phyloP scores from a whole-genome alignment of 2,329 filamentous ascomycete species.

The Colletotrichum nymphaeae region DNA sequence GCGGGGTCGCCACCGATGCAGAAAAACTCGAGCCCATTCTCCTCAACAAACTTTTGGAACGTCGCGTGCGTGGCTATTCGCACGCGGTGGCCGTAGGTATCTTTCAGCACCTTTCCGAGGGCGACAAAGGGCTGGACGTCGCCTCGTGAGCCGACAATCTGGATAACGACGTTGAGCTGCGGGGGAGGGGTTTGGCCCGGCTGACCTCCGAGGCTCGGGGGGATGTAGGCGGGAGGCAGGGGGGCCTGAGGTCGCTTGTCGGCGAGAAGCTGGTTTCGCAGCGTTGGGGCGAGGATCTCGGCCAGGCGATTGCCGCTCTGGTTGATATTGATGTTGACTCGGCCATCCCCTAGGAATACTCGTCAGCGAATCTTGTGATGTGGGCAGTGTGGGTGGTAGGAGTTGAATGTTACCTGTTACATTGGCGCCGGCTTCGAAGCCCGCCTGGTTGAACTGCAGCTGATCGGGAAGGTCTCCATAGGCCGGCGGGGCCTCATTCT shows the following conservation, averaged over 20 bases:
- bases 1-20: constrained; percentile 81
- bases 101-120: constrained; percentile 72
- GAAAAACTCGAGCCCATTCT: constrained; percentile 81
- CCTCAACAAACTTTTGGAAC: constrained; percentile 76
- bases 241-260: constrained; percentile 52
- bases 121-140: constrained; percentile 83
- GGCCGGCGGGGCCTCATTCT: constrained; percentile 61
- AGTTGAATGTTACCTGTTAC: constrained; percentile 58
- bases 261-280: constrained; percentile 66
- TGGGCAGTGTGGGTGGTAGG: not conserved
- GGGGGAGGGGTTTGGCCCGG: constrained; percentile 68
- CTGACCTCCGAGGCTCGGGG: constrained; percentile 75
- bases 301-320: constrained; percentile 75
- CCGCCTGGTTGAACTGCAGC: constrained; percentile 70
- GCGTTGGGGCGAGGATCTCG: constrained; percentile 73
- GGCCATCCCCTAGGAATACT: constrained; percentile 71
- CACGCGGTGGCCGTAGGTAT: constrained; percentile 76
- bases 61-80: constrained; percentile 78
- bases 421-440: constrained; percentile 71
- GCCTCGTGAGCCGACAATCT: constrained; percentile 79
- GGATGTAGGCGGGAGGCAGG: constrained; percentile 77
- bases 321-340: constrained; percentile 83
- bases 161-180: constrained; percentile 76
- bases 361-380: constrained; percentile 33
- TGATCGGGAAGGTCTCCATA: constrained; percentile 69